Percentiles rank a stretch among this genome's conserved stretches.
phyloP scores from a whole-genome alignment of 2,329 filamentous ascomycete species.

The Chrysoporthe deuterocubensis region DNA sequence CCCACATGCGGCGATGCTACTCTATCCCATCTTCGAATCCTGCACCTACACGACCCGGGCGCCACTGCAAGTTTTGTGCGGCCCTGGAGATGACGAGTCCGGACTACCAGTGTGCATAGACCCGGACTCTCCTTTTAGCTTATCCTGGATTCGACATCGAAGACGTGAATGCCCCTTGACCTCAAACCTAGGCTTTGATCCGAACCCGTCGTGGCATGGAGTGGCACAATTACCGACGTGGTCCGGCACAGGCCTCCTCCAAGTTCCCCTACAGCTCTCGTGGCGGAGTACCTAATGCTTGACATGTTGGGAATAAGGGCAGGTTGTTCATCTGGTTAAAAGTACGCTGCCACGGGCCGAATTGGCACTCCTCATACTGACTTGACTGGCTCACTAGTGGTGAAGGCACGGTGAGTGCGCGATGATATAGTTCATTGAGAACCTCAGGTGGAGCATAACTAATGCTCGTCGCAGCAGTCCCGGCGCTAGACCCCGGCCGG shows the following conservation, averaged over 20 bases:
- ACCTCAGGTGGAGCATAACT: neutral
- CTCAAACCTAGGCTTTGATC: neutral
- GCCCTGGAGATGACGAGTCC: neutral
- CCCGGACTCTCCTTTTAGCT: neutral
- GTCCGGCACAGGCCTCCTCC: neutral
- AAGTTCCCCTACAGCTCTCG: neutral
- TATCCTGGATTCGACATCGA: neutral
- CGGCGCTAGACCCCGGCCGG: too few species aligned
- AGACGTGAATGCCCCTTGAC: neutral
- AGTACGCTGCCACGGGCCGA: too few species aligned
- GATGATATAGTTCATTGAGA: too few species aligned
- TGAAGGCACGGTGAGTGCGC: neutral
- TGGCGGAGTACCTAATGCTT: neutral
- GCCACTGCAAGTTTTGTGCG: neutral
- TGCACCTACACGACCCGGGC: neutral
- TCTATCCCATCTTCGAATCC: neutral
- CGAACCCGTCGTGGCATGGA: neutral
- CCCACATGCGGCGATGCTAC: conserved; percentile 1
- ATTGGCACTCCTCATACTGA: neutral
- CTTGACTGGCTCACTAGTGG: neutral
- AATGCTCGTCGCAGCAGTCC: neutral
- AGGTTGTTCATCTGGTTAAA: neutral
- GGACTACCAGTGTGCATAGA: neutral
- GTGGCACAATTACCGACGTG: neutral
- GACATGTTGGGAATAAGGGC: neutral